Base-by-base conservation (phyloP, 202 grass and related monocot species). In the Eragrostis tef region DNA sequence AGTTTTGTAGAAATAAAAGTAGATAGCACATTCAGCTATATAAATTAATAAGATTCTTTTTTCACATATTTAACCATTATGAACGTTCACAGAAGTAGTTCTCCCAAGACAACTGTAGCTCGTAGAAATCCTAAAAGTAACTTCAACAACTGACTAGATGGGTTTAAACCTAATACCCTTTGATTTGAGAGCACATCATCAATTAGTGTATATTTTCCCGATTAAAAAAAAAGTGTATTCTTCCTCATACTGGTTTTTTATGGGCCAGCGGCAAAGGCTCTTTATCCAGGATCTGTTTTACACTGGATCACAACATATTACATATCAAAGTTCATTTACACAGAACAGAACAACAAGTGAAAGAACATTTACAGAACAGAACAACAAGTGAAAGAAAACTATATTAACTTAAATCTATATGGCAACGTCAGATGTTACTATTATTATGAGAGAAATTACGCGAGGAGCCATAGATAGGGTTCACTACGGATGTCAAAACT, bases 301-400 rank as follows among this genome's bases (percentile, higher is more conserved):
- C 6, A 45, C 34, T 71, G 48, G 56, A 71, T 20, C 29, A 66
- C 24, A 39, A 47, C 15, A 65, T n/a, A n/a, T n/a, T n/a, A n/a
- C n/a, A n/a, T 52, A 71, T 54, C 20, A 62, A 72, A 51, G 31
- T 59, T 59, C 67, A 58, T 56, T 80, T 68, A 67, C 6, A 72
- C 7, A 65, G 47, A 21, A 77, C 11, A 19, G 7, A 20, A 75
- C 19, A 65, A n/a, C n/a, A n/a, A n/a, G n/a, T n/a, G n/a, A n/a
- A n/a, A n/a, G n/a, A n/a, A n/a, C n/a, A n/a, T n/a, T n/a, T n/a
- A n/a, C n/a, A n/a, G n/a, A n/a, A n/a, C n/a, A n/a, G n/a, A n/a
- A n/a, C n/a, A n/a, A 64, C 7, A 79, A 68, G 7, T 52, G 57
- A 36, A 54, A 78, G 43, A 11, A 71, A 42, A 67, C 43, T 34